A percentile compares a stretch with the other conserved stretches of the same genome.
phyloP scores from a whole-genome alignment of 306 rosid species.

The Pueraria montana region DNA sequence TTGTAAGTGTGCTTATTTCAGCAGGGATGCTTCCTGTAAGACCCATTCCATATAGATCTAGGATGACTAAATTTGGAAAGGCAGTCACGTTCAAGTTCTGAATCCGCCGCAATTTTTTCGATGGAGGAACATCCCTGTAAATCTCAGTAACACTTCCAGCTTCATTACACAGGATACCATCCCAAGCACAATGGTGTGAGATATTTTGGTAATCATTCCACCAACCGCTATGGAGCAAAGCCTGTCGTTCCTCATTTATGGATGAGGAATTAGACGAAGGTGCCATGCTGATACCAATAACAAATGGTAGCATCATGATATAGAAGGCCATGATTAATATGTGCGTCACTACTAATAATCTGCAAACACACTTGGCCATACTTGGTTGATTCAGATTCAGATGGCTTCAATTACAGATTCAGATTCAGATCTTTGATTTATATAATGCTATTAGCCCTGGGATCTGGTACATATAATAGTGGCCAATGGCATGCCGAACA shows the following conservation, averaged over 20 bases:
- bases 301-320: background rate
- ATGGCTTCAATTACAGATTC: background rate
- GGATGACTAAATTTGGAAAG: background rate
- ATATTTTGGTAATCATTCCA: background rate
- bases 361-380: background rate
- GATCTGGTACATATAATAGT: background rate
- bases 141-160: conserved; percentile 9
- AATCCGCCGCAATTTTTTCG: background rate
- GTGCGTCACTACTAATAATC: no score
- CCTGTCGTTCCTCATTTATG: conserved; percentile 18
- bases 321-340: background rate
- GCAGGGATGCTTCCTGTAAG: background rate
- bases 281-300: background rate
- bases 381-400: background rate
- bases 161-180: background rate
- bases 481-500: background rate
- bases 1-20: background rate
- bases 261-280: background rate
- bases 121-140: background rate
- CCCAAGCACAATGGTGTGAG: conserved; percentile 32
- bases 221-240: conserved; percentile 18
- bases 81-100: background rate
- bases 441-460: background rate
- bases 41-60: background rate
- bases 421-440: no score